phyloP scores from a whole-genome alignment of 768 basidiomycete species.

The Wakefieldia striispora region DNA sequence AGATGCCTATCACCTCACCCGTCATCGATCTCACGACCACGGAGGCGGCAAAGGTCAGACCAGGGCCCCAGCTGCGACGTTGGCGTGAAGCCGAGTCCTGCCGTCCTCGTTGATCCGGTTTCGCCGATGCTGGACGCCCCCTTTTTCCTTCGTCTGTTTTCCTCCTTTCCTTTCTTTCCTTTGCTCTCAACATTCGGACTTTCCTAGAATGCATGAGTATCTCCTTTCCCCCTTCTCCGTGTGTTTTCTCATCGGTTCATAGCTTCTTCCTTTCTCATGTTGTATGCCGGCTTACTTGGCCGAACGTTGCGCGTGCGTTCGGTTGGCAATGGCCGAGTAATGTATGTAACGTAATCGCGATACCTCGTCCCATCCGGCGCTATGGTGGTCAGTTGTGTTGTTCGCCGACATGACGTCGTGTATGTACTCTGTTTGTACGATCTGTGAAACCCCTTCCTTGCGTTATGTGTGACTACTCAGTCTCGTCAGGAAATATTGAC shows the following conservation, averaged over 20 bases:
- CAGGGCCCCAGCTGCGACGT: conserved; percentile 15
- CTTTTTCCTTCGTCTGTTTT: not conserved
- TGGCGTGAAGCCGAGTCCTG: conserved; percentile 7
- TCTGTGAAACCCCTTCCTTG: conserved; percentile 6
- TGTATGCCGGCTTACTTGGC: conserved; percentile 8
- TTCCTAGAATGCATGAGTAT: conserved; percentile 15
- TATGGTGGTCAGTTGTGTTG: not conserved
- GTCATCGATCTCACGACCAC: conserved; percentile 9
- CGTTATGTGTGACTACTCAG: conserved; percentile 16
- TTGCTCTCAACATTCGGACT: conserved; percentile 6
- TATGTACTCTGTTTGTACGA: conserved; percentile 15
- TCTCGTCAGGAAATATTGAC: not conserved
- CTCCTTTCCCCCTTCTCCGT: not conserved
- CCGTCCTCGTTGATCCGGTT: not conserved
- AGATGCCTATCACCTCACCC: conserved; percentile 20
- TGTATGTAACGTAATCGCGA: conserved; percentile 23
- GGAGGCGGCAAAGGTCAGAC: conserved; percentile 14
- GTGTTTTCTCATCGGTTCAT: not conserved
- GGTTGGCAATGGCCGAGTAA: conserved; percentile 4
- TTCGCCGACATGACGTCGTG: not conserved
- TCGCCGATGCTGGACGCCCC: not conserved
- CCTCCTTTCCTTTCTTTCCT: not conserved
- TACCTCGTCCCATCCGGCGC: conserved; percentile 14
- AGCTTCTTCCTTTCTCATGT: not conserved
- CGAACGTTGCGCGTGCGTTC: not conserved